Base-by-base conservation (phyloP, 176 grass and related monocot genomes). In the Lolium perenne region DNA sequence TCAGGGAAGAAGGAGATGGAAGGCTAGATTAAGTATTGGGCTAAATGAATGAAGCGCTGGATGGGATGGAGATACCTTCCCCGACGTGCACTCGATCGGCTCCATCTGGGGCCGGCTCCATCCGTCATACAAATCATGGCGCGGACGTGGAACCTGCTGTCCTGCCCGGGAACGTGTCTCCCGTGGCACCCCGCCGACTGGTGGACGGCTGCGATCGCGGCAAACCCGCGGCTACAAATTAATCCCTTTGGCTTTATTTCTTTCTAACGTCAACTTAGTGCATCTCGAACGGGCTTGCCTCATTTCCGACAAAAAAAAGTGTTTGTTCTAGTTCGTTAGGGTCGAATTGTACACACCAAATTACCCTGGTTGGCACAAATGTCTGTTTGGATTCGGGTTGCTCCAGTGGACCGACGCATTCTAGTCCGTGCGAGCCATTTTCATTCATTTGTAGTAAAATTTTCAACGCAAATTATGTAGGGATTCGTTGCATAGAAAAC, bases 161-260 rank as follows among this genome's bases (percentile, higher is more conserved):
- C 49, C 73, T 55, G 49, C 49, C 2, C 49, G 7, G 26, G 64
- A 56, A 71, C 48, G 64, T 41, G 80, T 38, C 47, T 13, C 10
- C 8, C 48, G 38, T 56, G 47, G 29, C 60, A 3, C 7, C 57
- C 56, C 16, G 18, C 26, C 5, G 71, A 58, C 49, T 43, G 8
- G 9, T 78, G 81, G 81, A 23, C 74, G 81, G 87, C 80, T 7
- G 53, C 9, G 54, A 51, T 7, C 55, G 55, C 17, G 26, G 32
- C 83, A 3, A 75, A 16, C 45, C 13, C 9, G 20, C 14, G 12
- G 35, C n/a, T n/a, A 12, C 32, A 35, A 17, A 11, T 53, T 41
- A 10, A 0, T 3, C 11, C 41, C n/a, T 1, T 26, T 14, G 1
- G 1, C 20, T 14, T 1, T 10, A 1, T 14, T 1, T 4, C 15